Percentiles rank a stretch among this genome's conserved stretches.
Evolutionary conservation across 2,329 filamentous ascomycete genomes (phyloP).

Genomic region (Aureobasidium lini): DNA sequence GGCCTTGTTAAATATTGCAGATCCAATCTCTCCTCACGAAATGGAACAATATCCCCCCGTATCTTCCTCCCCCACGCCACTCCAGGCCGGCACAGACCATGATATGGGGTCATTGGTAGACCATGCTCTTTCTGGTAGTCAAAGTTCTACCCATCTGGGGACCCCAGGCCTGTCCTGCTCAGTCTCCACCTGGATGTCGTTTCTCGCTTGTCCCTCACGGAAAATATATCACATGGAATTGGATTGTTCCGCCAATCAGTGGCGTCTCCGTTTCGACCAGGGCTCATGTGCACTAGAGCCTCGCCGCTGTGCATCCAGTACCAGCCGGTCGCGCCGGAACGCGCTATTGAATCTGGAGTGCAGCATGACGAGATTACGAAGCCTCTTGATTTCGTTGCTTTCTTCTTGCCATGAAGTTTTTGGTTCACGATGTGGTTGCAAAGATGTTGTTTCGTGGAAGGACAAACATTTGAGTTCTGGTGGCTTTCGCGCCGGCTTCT

Average conservation of each 20-base stretch:
- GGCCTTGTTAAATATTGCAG: background rate
- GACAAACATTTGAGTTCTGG: background rate
- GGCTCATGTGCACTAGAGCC: background rate
- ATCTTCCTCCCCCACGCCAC: conserved; percentile 3
- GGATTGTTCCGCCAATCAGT: conserved; percentile 1
- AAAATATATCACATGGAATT: background rate
- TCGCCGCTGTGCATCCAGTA: background rate
- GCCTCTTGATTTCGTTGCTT: background rate
- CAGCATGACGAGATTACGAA: background rate
- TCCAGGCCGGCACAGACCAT: background rate
- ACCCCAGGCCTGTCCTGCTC: background rate
- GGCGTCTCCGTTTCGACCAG: background rate
- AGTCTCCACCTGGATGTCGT: background rate
- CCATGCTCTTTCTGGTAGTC: background rate
- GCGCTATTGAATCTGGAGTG: background rate
- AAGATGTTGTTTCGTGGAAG: background rate
- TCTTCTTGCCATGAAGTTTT: background rate
- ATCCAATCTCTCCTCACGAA: background rate
- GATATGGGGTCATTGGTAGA: background rate
- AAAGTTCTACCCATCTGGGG: background rate
- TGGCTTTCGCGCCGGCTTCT: background rate
- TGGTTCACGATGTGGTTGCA: background rate
- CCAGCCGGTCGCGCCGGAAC: background rate
- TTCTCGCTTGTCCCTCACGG: background rate
- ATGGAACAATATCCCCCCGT: conserved; percentile 9